Percentiles rank a stretch among this genome's conserved stretches.
Conservation (phyloP, 805 yeast genomes). For the Ogataea paradorogensis region DNA sequence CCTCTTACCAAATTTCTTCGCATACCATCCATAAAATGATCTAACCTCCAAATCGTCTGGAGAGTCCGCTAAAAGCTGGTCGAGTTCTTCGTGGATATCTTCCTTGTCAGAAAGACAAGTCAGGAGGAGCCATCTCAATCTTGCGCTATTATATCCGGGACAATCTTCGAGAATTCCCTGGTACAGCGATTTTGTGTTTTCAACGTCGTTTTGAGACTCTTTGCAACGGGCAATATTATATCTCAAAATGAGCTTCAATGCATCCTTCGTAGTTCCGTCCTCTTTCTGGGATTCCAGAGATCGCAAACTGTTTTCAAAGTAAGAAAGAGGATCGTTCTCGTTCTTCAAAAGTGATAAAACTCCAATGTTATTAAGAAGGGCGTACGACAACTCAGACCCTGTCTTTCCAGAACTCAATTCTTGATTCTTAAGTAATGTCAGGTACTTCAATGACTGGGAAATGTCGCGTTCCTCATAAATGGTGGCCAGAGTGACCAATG, state of each 20-base stretch:
- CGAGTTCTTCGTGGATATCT: slow-evolving; percentile 52
- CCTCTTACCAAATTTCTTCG: slow-evolving; percentile 57
- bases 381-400: slow-evolving; percentile 49
- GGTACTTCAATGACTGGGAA: slow-evolving; percentile 61
- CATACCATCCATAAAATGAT: slow-evolving; percentile 89
- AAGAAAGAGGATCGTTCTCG: slow-evolving; percentile 46
- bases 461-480: slow-evolving; percentile 66
- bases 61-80: slow-evolving; percentile 49
- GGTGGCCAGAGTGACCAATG: slow-evolving; percentile 64
- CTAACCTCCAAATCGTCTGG: slow-evolving; percentile 76
- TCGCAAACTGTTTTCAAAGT: slow-evolving; percentile 40
- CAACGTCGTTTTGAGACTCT: slow-evolving; percentile 32
- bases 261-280: slow-evolving; percentile 20
- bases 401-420: slow-evolving; percentile 34
- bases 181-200: slow-evolving; percentile 42
- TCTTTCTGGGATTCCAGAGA: slow-evolving; percentile 36
- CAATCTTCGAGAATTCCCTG: slow-evolving; percentile 50
- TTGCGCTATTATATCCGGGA: slow-evolving; percentile 75
- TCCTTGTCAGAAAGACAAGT: slow-evolving; percentile 50
- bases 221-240: slow-evolving; percentile 76
- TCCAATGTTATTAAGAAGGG: slow-evolving; percentile 78
- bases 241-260: slow-evolving; percentile 43
- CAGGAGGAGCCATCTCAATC: slow-evolving; percentile 64
- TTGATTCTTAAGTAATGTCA: slow-evolving; percentile 49
- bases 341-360: slow-evolving; percentile 67